Evolutionary conservation across 2,329 filamentous ascomycete species (phyloP), one percentile per base, ranked within the genome.

Genomic region (Penicillium vulpinum): DNA sequence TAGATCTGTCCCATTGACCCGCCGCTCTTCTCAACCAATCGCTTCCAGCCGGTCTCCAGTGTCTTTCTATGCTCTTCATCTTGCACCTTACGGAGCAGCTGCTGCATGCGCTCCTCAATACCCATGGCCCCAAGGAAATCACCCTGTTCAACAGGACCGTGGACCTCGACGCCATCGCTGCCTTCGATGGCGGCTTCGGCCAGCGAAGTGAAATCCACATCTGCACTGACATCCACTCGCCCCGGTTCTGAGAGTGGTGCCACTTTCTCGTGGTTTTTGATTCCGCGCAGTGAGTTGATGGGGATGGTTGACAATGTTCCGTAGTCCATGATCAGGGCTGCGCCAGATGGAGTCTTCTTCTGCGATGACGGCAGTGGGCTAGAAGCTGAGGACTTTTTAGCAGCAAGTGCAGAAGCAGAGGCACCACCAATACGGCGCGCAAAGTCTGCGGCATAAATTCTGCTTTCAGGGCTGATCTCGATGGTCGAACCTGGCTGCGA

Each of bases 271-370:
- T 99, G 94, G 15, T 82, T 80, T 35, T 87, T 85, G 73, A 99
- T 97, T 22, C 94, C 94, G 31, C 94, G 89, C 22, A 99, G 83
- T 0, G 92, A 95, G 80, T 96, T 96, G 58, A 89, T 80, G 3
- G 94, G 94, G 47, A 99, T 87, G 0, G 84, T 89, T 56, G 86
- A 81, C 3, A 85, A 75, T 5, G 93, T 89, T 18, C 94, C 94
- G 76, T 99, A 99, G 78, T 99, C 94, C 44, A 99, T 85, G 65
- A 99, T 91, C n/a, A 99, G 81, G 0, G 93, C 94, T 9, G 92
- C 94, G 48, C 94, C 94, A 0, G 87, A 88, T 1, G 92, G 86
- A 0, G 70, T 72, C 0, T 79, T 64, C 70, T 91, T 92, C 0
- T 81, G 77, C 6, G 80, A 63, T 38, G 78, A 65, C 1, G 75